These are phyloP conservation scores for Silene conica DNA, from an alignment of 148 eudicot genomes.

Conservation along the genomic window DNA sequence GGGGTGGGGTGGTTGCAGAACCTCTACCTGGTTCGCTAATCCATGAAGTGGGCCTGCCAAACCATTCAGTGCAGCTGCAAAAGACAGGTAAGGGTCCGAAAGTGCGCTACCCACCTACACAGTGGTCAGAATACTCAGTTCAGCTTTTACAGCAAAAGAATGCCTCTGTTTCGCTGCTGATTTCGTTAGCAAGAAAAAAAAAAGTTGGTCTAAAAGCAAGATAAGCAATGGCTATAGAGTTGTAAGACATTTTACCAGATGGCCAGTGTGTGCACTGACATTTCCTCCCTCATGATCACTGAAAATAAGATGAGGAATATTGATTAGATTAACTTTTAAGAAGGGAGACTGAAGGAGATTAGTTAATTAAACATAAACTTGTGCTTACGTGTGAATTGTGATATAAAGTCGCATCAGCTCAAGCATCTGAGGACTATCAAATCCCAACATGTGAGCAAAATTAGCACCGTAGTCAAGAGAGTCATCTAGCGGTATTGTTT, in stretches of 20 bases:
- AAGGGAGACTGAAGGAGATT: too few species aligned
- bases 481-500: constrained; percentile 55
- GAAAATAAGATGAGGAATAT: constrained; percentile 20
- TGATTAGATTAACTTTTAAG: too few species aligned
- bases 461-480: constrained; percentile 94
- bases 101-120: constrained; percentile 94
- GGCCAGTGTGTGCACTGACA: constrained; percentile 99
- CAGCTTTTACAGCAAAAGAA: not conserved
- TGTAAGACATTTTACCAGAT: constrained; percentile 52
- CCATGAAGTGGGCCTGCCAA: constrained; percentile 99
- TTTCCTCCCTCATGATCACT: constrained; percentile 99
- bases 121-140: constrained; percentile 15
- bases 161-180: not conserved
- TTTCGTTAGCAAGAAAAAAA: not conserved
- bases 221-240: not conserved
- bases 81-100: constrained; percentile 96
- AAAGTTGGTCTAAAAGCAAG: not conserved
- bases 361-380: not conserved
- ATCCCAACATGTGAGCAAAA: constrained; percentile 95
- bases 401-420: constrained; percentile 96
- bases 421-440: constrained; percentile 75
- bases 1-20: not conserved
- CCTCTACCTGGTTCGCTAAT: constrained; percentile 93
- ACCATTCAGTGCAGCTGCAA: constrained; percentile 98
- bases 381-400: constrained; percentile 71